A percentile compares a stretch with the other conserved stretches of the same genome.
Evolutionary conservation across 1,284 basidiomycete species (phyloP).

Genomic region (Microbotryomycetes sp.): DNA sequence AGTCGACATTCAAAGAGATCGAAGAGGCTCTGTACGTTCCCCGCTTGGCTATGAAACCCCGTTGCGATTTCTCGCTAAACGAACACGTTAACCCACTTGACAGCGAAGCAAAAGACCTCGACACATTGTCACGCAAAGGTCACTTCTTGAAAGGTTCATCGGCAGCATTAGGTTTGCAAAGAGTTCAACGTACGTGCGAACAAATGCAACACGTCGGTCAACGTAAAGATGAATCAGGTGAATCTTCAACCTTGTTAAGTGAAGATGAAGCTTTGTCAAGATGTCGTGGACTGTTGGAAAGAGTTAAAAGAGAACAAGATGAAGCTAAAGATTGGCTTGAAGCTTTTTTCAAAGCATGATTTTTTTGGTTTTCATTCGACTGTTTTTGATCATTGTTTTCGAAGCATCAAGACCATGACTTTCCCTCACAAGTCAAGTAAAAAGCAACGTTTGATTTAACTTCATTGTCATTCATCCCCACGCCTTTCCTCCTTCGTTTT

Average conservation of each 20-base stretch:
- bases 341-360: constrained; percentile 45
- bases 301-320: constrained; percentile 55
- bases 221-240: constrained; percentile 42
- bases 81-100: neutral
- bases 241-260: constrained; percentile 46
- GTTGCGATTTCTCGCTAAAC: constrained; percentile 1
- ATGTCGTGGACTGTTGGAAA: constrained; percentile 53
- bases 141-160: constrained; percentile 46
- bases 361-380: no score
- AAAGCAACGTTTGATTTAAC: no score
- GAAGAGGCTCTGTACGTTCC: constrained; percentile 40
- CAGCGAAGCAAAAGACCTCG: constrained; percentile 38
- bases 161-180: constrained; percentile 45
- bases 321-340: constrained; percentile 55
- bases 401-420: no score
- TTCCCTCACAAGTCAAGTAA: no score
- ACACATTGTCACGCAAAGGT: constrained; percentile 42
- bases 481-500: no score
- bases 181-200: constrained; percentile 45
- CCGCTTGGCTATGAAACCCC: neutral
- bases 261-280: constrained; percentile 56
- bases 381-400: no score
- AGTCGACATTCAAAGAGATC: constrained; percentile 44
- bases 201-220: constrained; percentile 45
- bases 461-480: no score